Base-by-base conservation (phyloP, 345 rosid genomes). In the Streptanthus diversifolius region DNA sequence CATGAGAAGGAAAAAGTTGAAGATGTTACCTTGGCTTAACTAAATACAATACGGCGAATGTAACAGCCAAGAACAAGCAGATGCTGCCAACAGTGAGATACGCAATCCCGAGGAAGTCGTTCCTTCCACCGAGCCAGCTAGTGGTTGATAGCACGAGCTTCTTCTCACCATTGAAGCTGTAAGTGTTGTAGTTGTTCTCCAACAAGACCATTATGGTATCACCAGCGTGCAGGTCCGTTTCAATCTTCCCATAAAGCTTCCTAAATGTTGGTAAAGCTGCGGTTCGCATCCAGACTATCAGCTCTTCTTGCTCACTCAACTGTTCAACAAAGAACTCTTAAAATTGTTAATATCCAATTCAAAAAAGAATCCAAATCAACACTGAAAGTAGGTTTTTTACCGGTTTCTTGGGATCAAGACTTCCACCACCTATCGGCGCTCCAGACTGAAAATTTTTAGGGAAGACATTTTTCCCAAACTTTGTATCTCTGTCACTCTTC, bases 231-330 rank as follows among this genome's bases (percentile, higher is more conserved):
- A 93, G 91, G 72, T 93, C 92, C 52, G 33, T 74, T 79, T 93
- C 97, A 71, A 93, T 91, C 85, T 81, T 91, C 62, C 98, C 98
- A 62, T 91, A 93, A 79, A 93, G 81, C 82, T 93, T 93, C 76
- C 97, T 89, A 77, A 93, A 93, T 48, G 95, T 91, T 63, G 98
- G 98, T 73, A 93, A 84, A 17, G 98, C 97, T 43, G 98, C 98
- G 19, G 98, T 93, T 80, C 96, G 82, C 98, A 93, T 93, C 98
- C 97, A 93, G 24, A 93, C 98, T 51, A 93, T 89, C 47, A 93
- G 97, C 76, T 89, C 88, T 80, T 93, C 98, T 72, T 93, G 98
- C 82, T 89, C 74, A 66, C 89, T 89, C 85, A 93, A 82, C 97
- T 93, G 80, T 65, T 29, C 35, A 74, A 65, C 76, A 30, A 37